Percentiles rank a stretch among this genome's conserved stretches.
Evolutionary conservation across 768 basidiomycete genomes (phyloP).

Genomic region (Pleurotus tuber-regium): DNA sequence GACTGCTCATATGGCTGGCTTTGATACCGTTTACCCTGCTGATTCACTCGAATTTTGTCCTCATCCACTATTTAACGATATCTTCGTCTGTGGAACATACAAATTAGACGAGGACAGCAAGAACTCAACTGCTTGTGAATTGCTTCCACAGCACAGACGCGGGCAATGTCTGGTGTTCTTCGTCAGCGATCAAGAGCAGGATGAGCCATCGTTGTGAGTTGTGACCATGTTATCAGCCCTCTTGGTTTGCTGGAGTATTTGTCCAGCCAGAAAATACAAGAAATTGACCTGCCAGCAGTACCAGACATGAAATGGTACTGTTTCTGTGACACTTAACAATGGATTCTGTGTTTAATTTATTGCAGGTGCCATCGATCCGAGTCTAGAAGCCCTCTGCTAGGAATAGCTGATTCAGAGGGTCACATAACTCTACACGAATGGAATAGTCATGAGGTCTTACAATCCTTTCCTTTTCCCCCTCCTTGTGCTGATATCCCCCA

Average conservation of each 20-base stretch:
- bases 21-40: constrained; percentile 81
- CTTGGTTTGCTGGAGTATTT: constrained; percentile 8
- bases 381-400: constrained; percentile 49
- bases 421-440: constrained; percentile 64
- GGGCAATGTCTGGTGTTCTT: constrained; percentile 77
- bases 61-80: constrained; percentile 46
- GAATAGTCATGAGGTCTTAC: constrained; percentile 39
- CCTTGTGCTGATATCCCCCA: constrained; percentile 1
- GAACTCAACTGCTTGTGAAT: constrained; percentile 9
- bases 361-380: constrained; percentile 58
- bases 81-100: constrained; percentile 93
- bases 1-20: constrained; percentile 7
- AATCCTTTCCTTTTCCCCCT: neutral
- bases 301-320: constrained; percentile 92
- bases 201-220: constrained; percentile 33
- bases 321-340: neutral
- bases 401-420: constrained; percentile 85
- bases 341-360: neutral
- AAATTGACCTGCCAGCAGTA: constrained; percentile 75
- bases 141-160: constrained; percentile 39
- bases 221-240: too few species aligned
- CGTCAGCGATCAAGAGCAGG: constrained; percentile 28
- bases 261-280: constrained; percentile 59
- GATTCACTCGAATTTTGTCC: constrained; percentile 94
- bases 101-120: constrained; percentile 50